These are phyloP conservation scores for Trichoderma citrinoviride DNA, from an alignment of 2,329 filamentous ascomycete genomes.

Conservation along the genomic window DNA sequence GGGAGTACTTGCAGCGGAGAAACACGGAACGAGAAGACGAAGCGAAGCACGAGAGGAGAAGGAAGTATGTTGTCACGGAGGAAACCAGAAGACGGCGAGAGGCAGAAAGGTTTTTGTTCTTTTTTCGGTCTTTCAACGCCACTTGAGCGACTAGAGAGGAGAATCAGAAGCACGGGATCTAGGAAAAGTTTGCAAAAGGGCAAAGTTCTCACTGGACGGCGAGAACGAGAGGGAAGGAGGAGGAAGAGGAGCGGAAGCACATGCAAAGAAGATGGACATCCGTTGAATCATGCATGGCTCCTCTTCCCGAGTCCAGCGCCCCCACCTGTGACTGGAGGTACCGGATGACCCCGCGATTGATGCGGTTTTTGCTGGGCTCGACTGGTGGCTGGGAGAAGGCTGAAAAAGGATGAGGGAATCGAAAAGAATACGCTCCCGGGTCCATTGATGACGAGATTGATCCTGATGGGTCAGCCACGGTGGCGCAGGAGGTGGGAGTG, in stretches of 20 bases:
- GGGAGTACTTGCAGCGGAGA: not conserved
- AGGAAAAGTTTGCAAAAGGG: not conserved
- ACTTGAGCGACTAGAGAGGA: not conserved
- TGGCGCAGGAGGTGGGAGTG: not conserved
- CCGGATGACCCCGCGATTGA: slow-evolving; percentile 11
- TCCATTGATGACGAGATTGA: slow-evolving; percentile 2
- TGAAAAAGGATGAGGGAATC: not conserved
- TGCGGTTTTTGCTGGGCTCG: not conserved
- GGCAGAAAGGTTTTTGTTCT: not conserved
- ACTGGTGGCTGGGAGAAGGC: slow-evolving; percentile 11
- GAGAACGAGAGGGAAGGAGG: not conserved
- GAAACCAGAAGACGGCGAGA: not conserved
- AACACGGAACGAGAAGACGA: not conserved
- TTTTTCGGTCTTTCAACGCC: not conserved
- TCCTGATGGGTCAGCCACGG: slow-evolving; percentile 1
- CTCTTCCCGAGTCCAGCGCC: slow-evolving; percentile 4
- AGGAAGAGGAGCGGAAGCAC: slow-evolving; percentile 2
- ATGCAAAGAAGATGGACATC: not conserved
- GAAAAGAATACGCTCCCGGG: not conserved
- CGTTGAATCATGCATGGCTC: slow-evolving; percentile 11
- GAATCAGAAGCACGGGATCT: not conserved
- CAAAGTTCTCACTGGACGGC: not conserved
- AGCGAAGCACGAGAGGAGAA: not conserved
- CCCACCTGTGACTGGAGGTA: not conserved
- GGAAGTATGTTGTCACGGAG: not conserved